Evolutionary conservation across 1,284 basidiomycete genomes (phyloP), one percentile per base, ranked within the genome.

Genomic region (Leccinum variabile): DNA sequence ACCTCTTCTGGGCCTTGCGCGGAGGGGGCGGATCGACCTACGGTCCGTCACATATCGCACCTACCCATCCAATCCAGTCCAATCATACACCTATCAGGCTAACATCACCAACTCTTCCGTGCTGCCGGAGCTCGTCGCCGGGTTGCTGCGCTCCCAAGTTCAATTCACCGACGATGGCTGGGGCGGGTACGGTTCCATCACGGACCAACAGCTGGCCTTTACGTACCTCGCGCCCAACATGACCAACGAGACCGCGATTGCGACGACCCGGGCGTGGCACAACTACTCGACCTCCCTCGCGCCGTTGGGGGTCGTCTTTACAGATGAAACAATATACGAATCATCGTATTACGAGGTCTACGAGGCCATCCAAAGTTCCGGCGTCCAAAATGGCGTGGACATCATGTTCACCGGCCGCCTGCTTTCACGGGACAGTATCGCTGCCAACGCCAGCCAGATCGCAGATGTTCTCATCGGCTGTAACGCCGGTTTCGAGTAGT

Each of bases 1-100:
- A 68, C 18, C 63, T 50, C 8, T 86, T 83, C 72, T 84, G 81
- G 78, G 82, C 81, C 0, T 68, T 84, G 58, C 77, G 81, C 22
- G 82, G 82, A 10, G 83, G 82, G 5, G 82, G 82, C 6, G 80
- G 80, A 25, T 77, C 77, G 77, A 70, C 68, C 1, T 68, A 63
- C 5, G 66, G 70, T 69, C 59, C 1, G 61, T 69, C 49, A 69
- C 69, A 3, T 67, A 70, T 22, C 60, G 59, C 46, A 67, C 79
- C 1, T 76, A 78, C 52, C 76, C 76, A 0, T 56, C 69, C 1
- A 59, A 71, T 14, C 76, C 80, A 3, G 52, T 76, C 39, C 70
- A 35, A 41, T 52, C 67, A 13, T 74, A 67, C 3, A 54, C 63
- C 9, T 70, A 72, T 57, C 56, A 63, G 3, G 73, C 72, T 4